Percentiles rank a stretch among this genome's conserved stretches.
Evolutionary conservation across 164 flowering plant species (phyloP).

Genomic region (Stephania yunnanensis): DNA sequence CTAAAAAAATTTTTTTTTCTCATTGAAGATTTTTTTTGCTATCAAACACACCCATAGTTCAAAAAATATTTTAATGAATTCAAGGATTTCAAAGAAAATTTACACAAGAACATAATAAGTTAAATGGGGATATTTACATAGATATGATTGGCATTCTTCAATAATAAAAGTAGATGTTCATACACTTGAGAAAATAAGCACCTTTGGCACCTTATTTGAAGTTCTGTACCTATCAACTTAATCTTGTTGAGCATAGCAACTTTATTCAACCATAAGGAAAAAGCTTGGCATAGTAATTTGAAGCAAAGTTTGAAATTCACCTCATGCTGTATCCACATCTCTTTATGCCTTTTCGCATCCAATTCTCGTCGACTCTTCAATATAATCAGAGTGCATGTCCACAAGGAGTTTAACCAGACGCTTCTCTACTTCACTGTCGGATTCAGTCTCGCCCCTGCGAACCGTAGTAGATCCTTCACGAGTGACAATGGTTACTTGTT

Average conservation of each 20-base stretch:
- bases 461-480: conserved; percentile 37
- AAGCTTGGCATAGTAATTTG: not conserved
- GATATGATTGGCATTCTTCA: not conserved
- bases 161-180: not conserved
- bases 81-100: not conserved
- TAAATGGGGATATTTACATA: not conserved
- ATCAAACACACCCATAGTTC: too few species aligned
- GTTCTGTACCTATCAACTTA: not conserved
- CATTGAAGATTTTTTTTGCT: too few species aligned
- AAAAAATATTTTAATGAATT: not conserved
- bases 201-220: not conserved
- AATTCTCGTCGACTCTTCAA: conserved; percentile 21
- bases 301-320: not conserved
- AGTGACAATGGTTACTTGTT: conserved; percentile 68
- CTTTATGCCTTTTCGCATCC: not conserved
- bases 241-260: not conserved
- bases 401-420: conserved; percentile 63
- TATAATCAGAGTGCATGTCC: conserved; percentile 51
- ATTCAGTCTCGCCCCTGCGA: conserved; percentile 35
- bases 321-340: not conserved
- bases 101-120: not conserved
- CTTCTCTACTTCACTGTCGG: conserved; percentile 48
- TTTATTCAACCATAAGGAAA: not conserved
- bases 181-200: not conserved
- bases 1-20: too few species aligned